Conservation (phyloP, 768 basidiomycete genomes). For the Amanita polypyramis region DNA sequence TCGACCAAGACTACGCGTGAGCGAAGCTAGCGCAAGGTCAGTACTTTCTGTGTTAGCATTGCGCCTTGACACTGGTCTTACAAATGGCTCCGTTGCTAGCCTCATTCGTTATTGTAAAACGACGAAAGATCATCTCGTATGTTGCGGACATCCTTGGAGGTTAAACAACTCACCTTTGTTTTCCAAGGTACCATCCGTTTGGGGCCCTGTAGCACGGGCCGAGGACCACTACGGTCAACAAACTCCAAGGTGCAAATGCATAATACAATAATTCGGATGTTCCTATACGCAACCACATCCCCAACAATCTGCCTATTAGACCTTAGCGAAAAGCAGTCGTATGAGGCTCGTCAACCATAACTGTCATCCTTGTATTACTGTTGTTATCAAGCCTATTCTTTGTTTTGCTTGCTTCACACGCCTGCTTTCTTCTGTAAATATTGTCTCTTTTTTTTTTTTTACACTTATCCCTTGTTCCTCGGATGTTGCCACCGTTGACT, state of each 20-base stretch:
- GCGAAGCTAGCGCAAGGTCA: conserved; percentile 84
- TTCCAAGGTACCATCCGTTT: conserved; percentile 80
- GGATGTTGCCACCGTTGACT: conserved; percentile 10
- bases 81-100: conserved; percentile 29
- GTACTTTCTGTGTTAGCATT: background rate
- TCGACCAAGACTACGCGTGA: conserved; percentile 80
- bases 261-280: conserved; percentile 36
- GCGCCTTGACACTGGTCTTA: background rate
- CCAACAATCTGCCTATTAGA: background rate
- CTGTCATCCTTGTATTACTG: conserved; percentile 1
- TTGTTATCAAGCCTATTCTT: background rate
- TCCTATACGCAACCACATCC: background rate
- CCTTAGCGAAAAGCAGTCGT: too few species aligned
- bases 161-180: conserved; percentile 2
- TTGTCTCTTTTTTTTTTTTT: conserved; percentile 10
- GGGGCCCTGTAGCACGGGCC: conserved; percentile 88
- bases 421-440: conserved; percentile 8
- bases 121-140: conserved; percentile 70
- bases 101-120: conserved; percentile 92
- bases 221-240: conserved; percentile 90
- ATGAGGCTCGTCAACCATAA: background rate
- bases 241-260: conserved; percentile 46
- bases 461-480: too few species aligned
- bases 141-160: conserved; percentile 10
- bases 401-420: background rate